These are phyloP conservation scores for Calonectria leucothoes DNA, from an alignment of 2,329 filamentous ascomycete genomes.

Conservation along the genomic window DNA sequence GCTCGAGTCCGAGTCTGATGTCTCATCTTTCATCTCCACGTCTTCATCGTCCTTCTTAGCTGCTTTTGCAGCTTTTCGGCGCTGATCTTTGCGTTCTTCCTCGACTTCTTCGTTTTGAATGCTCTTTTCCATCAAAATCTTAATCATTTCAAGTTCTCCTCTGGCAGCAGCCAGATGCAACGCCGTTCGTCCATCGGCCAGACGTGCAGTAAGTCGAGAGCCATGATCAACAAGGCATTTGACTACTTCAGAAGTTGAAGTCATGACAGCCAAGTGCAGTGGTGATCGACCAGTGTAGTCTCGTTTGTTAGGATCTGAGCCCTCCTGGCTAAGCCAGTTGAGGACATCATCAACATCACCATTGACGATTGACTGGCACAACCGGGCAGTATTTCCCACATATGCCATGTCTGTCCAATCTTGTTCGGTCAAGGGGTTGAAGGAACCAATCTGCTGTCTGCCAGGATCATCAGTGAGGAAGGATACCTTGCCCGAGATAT, in stretches of 20 bases:
- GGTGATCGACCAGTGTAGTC: constrained; percentile 85
- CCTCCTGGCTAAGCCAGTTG: constrained; percentile 77
- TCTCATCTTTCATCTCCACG: neutral
- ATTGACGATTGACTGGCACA: constrained; percentile 87
- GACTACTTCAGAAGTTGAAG: constrained; percentile 77
- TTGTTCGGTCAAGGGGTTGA: constrained; percentile 83
- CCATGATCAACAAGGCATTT: constrained; percentile 77
- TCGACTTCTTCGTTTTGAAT: constrained; percentile 78
- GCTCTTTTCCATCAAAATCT: constrained; percentile 78
- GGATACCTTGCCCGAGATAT: constrained; percentile 77
- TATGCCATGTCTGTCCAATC: constrained; percentile 96
- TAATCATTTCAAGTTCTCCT: constrained; percentile 76
- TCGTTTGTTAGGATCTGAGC: constrained; percentile 76
- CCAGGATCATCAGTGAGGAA: constrained; percentile 88
- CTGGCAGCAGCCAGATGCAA: constrained; percentile 83
- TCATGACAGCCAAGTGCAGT: constrained; percentile 79
- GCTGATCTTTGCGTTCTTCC: constrained; percentile 66
- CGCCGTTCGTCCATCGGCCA: constrained; percentile 84
- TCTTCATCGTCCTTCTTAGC: constrained; percentile 15
- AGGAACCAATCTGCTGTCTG: constrained; percentile 76
- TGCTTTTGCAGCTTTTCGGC: constrained; percentile 51
- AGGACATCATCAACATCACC: constrained; percentile 76
- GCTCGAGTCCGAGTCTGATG: neutral
- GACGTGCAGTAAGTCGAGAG: constrained; percentile 77
- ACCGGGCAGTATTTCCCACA: constrained; percentile 78